Base-by-base conservation (phyloP, 192 early-diverging fungal species). In the Linnemannia hyalina region DNA sequence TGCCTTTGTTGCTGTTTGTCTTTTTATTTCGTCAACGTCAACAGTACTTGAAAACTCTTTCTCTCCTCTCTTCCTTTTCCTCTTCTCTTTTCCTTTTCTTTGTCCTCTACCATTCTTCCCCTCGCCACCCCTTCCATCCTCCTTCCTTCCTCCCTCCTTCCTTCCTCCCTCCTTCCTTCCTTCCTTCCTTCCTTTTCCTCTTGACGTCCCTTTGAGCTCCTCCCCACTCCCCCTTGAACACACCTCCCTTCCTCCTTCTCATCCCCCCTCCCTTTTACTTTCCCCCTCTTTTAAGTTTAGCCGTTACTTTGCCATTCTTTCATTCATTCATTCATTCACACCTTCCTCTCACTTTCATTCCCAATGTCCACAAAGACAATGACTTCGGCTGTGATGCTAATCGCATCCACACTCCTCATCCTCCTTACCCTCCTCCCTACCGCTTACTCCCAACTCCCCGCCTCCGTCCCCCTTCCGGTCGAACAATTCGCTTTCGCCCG, bases 401-500 rank as follows among this genome's bases (percentile, higher is more conserved):
- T 65, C 6, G 13, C 60, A 4, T 65, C 60, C 10, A 13, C 11
- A 0, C 3, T 65, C n/a, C n/a, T 65, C n/a, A 0, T 65, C 60
- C 11, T 65, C 11, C 60, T 65, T 13, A 4, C 60, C 0, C 29
- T 65, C 26, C 60, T 65, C 29, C 60, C 60, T 0, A 15, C 26
- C 13, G 60, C 29, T 11, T 32, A 65, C 60, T 32, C 60, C 4
- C 60, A 65, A 65, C 60, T 65, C 13, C 29, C 60, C 60, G 3
- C 60, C n/a, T 26, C 60, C 10, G 13, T 15, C 11, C 60, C 60
- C 0, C 13, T 65, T 0, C 76, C 82, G 0, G 71, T 75, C 3
- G 63, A 83, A n/a, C 76, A 69, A 13, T 54, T 78, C n/a, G 82
- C 72, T 0, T 83, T 75, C 23, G 63, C 76, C 8, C 76, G 82